Evolutionary conservation across 352 stramenopile species (phyloP).

Genomic region (Phytophthora fragariae): DNA sequence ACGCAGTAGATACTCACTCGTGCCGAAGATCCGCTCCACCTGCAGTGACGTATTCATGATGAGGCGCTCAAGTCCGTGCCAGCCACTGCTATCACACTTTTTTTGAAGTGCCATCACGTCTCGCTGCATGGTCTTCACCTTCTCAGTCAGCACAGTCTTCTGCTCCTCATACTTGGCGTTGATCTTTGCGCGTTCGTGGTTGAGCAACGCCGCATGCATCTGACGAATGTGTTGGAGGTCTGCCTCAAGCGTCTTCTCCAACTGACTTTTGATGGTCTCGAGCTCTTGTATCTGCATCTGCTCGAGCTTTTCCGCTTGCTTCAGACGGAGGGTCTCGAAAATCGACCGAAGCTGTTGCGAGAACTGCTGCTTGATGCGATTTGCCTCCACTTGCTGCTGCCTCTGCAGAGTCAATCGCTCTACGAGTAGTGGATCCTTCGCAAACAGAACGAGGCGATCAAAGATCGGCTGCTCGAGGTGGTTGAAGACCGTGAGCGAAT

Average conservation of each 20-base stretch:
- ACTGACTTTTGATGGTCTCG: slow-evolving; percentile 47
- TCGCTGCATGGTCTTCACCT: slow-evolving; percentile 53
- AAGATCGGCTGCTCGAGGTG: slow-evolving; percentile 77
- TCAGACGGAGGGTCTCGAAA: slow-evolving; percentile 53
- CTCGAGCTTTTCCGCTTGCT: slow-evolving; percentile 53
- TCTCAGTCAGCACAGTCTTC: slow-evolving; percentile 41
- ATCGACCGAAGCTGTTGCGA: slow-evolving; percentile 56
- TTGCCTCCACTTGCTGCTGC: slow-evolving; percentile 62
- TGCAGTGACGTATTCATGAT: slow-evolving; percentile 60
- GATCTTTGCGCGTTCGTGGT: slow-evolving; percentile 70
- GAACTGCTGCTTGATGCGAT: slow-evolving; percentile 56
- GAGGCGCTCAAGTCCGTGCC: slow-evolving; percentile 65
- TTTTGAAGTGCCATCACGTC: slow-evolving; percentile 59
- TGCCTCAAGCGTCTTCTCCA: slow-evolving; percentile 62
- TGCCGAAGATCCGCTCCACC: slow-evolving; percentile 74
- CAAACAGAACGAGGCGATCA: slow-evolving; percentile 69
- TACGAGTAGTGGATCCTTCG: slow-evolving; percentile 70
- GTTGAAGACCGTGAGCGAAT: slow-evolving; percentile 62
- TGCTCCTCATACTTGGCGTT: slow-evolving; percentile 69
- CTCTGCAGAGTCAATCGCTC: slow-evolving; percentile 57
- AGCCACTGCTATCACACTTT: slow-evolving; percentile 56
- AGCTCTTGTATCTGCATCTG: slow-evolving; percentile 45
- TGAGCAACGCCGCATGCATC: slow-evolving; percentile 66
- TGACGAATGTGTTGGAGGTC: slow-evolving; percentile 70
- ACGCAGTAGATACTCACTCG: slow-evolving; percentile 75